Conservation (phyloP, 2,329 filamentous ascomycete species). For the Colletotrichum nymphaeae region DNA sequence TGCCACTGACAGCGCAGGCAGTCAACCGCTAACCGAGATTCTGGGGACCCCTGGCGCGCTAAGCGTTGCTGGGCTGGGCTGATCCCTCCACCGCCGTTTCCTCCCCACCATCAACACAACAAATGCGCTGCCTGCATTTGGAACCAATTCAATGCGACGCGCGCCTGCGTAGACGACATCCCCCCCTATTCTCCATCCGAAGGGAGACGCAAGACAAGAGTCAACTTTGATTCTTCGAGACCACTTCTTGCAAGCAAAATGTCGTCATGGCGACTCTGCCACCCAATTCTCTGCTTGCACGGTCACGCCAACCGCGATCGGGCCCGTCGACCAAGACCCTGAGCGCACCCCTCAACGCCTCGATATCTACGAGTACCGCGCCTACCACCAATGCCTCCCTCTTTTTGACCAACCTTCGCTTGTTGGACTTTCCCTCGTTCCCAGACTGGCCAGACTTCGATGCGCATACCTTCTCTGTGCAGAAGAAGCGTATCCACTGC, state of each 20-base stretch:
- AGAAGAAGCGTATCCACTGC: slow-evolving; percentile 84
- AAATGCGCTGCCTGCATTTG: slow-evolving; percentile 23
- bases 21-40: neutral
- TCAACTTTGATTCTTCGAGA: neutral
- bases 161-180: neutral
- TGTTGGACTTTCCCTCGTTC: slow-evolving; percentile 81
- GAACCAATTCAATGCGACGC: slow-evolving; percentile 26
- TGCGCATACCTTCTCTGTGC: slow-evolving; percentile 77
- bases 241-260: slow-evolving; percentile 36
- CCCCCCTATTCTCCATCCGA: neutral
- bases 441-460: slow-evolving; percentile 86
- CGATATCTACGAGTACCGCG: slow-evolving; percentile 45
- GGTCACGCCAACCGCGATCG: slow-evolving; percentile 41
- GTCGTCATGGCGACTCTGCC: slow-evolving; percentile 46
- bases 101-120: slow-evolving; percentile 34
- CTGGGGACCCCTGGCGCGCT: neutral
- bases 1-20: neutral
- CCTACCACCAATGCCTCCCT: slow-evolving; percentile 67
- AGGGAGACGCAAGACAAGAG: neutral
- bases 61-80: slow-evolving; percentile 27
- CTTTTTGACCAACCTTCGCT: slow-evolving; percentile 85
- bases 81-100: slow-evolving; percentile 33
- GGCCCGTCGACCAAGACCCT: slow-evolving; percentile 33
- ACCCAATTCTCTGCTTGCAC: slow-evolving; percentile 44
- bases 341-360: slow-evolving; percentile 18